Base-by-base conservation (phyloP, 2,329 filamentous ascomycete species). In the Talaromyces piceae region DNA sequence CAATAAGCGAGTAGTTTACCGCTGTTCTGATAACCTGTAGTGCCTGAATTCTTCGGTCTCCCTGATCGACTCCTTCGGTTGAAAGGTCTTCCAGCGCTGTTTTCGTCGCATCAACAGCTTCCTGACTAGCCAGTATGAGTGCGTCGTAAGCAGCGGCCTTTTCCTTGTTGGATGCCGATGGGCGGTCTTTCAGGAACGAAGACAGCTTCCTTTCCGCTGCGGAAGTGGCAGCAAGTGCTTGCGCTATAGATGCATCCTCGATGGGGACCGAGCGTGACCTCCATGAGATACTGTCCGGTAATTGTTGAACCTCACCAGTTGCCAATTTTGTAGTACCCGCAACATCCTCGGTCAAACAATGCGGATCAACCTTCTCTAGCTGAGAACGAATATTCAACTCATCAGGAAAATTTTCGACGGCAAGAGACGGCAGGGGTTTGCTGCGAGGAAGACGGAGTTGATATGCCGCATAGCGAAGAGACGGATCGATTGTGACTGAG, bases 401-500 rank as follows among this genome's bases (percentile, higher is more conserved):
- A 9, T 74, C 73, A 1, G 88, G 85, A 59, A 97, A 95, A 54
- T 84, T 84, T 58, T 86, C 84, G 59, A 84, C 83, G 2, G 88
- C 87, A 57, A 97, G 87, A 6, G 83, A 80, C 0, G 86, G 79
- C 45, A 95, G 84, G 2, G 91, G 84, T 49, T 90, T 81, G 2
- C 90, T 95, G 41, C 93, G 83, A 0, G 91, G 87, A 27, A 95
- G 81, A 66, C 91, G 87, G 65, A 90, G 79, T 68, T 95, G 90
- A 67, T 97, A 97, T 16, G 93, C 90, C 30, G 91, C 91, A 67
- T 94, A 97, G 56, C 91, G 85, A 61, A 98, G 88, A 56, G 90
- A 95, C 2, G 91, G 91, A 65, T 98, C 93, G 55, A 95, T 84
- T 4, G 87, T 94, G 61, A 87, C 84, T 45, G 86, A 82, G 52